These are phyloP conservation scores for Aspergillus homomorphus DNA, from an alignment of 495 filamentous ascomycete genomes.

Conservation along the genomic window DNA sequence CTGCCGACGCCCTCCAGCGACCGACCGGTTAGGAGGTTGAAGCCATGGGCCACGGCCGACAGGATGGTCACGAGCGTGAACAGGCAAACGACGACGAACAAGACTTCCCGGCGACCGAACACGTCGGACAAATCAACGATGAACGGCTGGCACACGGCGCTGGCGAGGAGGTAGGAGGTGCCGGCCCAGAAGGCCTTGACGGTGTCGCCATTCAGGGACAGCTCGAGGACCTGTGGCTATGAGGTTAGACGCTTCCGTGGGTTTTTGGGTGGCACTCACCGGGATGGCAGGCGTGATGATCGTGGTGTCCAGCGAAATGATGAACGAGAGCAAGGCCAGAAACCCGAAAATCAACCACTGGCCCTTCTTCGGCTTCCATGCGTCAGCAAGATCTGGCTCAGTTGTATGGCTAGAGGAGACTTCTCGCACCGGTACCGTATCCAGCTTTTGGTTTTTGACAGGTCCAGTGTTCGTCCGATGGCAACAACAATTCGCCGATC, in stretches of 20 bases:
- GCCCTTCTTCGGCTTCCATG: not conserved
- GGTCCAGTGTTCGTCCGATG: too few species aligned
- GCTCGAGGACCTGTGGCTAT: conserved; percentile 33
- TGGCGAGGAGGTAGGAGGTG: conserved; percentile 50
- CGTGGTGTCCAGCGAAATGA: conserved; percentile 55
- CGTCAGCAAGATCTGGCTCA: not conserved
- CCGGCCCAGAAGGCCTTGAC: conserved; percentile 55
- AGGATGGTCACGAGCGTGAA: conserved; percentile 24
- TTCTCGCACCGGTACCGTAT: too few species aligned
- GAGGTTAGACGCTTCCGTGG: not conserved
- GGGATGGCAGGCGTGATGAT: conserved; percentile 47
- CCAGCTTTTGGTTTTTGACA: too few species aligned
- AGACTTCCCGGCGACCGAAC: conserved; percentile 41
- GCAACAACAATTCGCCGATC: too few species aligned
- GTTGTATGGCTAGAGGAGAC: too few species aligned
- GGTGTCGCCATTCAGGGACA: conserved; percentile 40
- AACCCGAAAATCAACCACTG: conserved; percentile 34
- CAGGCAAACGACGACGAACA: conserved; percentile 33
- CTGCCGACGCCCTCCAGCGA: conserved; percentile 32
- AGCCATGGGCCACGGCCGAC: conserved; percentile 9
- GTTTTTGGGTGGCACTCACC: not conserved
- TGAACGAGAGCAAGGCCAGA: conserved; percentile 45
- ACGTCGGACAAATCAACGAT: conserved; percentile 47
- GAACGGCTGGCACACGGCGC: conserved; percentile 46
- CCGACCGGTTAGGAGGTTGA: conserved; percentile 22